Conservation (phyloP, 345 rosid species). For the Barbarea vulgaris region DNA sequence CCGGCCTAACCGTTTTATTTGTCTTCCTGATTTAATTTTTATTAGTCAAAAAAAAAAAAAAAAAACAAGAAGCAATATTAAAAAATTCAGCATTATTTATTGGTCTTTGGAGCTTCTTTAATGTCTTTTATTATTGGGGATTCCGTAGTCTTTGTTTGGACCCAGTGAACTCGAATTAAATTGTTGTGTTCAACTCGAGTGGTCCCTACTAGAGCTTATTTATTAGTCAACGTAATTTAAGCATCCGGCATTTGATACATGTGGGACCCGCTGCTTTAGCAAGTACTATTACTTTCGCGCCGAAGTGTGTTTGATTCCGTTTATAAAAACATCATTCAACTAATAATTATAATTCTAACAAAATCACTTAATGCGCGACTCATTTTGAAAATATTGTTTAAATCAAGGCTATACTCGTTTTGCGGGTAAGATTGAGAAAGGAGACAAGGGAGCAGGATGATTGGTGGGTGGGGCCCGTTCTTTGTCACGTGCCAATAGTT, state of each 20-base stretch:
- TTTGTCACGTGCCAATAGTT: slow-evolving; percentile 37
- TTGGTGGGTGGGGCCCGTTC: slow-evolving; percentile 33
- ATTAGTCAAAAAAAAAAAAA: background rate
- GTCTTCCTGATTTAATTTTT: slow-evolving; percentile 20
- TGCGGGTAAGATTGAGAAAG: slow-evolving; percentile 5
- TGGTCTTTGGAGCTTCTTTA: slow-evolving; percentile 38
- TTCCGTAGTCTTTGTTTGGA: slow-evolving; percentile 23
- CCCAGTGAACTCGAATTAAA: slow-evolving; percentile 25
- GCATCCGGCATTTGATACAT: slow-evolving; percentile 18
- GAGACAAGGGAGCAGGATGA: slow-evolving; percentile 40
- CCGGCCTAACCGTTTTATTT: slow-evolving; percentile 53
- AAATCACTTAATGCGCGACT: slow-evolving; percentile 1
- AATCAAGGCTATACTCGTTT: background rate
- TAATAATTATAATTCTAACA: slow-evolving; percentile 1
- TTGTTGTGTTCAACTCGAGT: slow-evolving; percentile 13
- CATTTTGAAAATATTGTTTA: background rate
- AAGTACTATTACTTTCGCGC: slow-evolving; percentile 29
- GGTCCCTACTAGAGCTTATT: slow-evolving; percentile 16
- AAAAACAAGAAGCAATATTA: background rate
- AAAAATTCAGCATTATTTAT: slow-evolving; percentile 20
- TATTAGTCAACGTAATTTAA: slow-evolving; percentile 31
- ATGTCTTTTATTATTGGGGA: slow-evolving; percentile 27
- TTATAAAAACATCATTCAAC: slow-evolving; percentile 11
- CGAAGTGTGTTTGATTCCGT: slow-evolving; percentile 2
- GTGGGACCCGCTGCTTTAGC: slow-evolving; percentile 1